Evolutionary conservation across 2,329 filamentous ascomycete genomes (phyloP), one percentile per base, ranked within the genome.

Genomic region (Trichoderma lentiforme): DNA sequence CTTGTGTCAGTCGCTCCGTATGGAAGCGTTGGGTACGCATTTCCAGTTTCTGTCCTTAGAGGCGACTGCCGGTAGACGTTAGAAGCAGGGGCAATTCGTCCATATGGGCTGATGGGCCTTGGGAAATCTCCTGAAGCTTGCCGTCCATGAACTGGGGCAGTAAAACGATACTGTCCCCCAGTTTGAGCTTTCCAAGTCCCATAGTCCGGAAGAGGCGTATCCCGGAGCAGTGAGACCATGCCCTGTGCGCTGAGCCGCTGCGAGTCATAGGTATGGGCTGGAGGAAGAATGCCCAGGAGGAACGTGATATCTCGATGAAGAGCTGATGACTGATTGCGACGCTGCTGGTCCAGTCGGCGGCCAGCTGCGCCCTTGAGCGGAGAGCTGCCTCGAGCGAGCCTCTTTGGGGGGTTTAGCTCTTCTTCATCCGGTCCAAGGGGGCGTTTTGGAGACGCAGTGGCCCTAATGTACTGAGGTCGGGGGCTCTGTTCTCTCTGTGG

Each of bases 281-380:
- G 86, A 0, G 94, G 94, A 14, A 97, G 91, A 73, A 95, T 91
- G 75, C 91, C 90, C 12, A 97, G 84, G 18, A 90, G 78, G 75
- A 90, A 90, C 0, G 86, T 89, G 56, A 90, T 87, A 73, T 90
- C 88, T 53, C 93, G 89, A 32, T 95, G 93, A 47, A 98, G 86
- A 0, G 93, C 90, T 3, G 91, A 87, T 14, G 84, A 84, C 74
- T 88, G 88, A 76, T 87, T 89, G 6, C 90, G 86, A 66, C 89
- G 87, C 79, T 93, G 91, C 79, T 96, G 92, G 77, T 96, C 93
- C 26, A 97, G 86, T 43, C 95, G 91, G 71, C 95, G 91, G 30
- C 94, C 93, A 47, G 95, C 94, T 1, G 93, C 93, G 15, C 94
- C 94, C 80, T 98, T 99, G 47, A 98, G 86, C 0, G 97, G 96